Conservation (phyloP, 345 rosid species). For the thale cress (Arabidopsis thaliana) region DNA sequence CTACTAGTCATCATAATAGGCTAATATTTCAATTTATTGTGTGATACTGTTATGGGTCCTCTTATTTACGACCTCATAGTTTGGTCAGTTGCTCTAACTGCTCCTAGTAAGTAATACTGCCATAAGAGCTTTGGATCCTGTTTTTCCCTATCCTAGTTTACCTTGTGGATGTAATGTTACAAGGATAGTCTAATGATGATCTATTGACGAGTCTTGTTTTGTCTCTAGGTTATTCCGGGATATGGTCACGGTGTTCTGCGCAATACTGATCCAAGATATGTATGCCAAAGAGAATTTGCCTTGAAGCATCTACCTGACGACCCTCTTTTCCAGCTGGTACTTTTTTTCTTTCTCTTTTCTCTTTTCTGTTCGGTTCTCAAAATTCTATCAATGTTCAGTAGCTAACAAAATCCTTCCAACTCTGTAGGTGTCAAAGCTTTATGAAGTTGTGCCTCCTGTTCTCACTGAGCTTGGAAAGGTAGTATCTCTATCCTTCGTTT, state of each 20-base stretch:
- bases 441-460: slow-evolving; percentile 95
- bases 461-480: slow-evolving; percentile 93
- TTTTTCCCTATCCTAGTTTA: slow-evolving; percentile 13
- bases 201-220: slow-evolving; percentile 8
- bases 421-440: slow-evolving; percentile 92
- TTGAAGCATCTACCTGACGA: slow-evolving; percentile 95
- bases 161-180: not conserved
- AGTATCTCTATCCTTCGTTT: slow-evolving; percentile 14
- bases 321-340: slow-evolving; percentile 95
- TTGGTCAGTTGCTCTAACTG: not conserved
- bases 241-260: slow-evolving; percentile 98
- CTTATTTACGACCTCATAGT: not conserved
- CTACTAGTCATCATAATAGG: not conserved
- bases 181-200: not conserved
- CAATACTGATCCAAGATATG: slow-evolving; percentile 94
- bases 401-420: slow-evolving; percentile 36
- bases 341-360: not conserved
- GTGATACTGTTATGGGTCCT: not conserved
- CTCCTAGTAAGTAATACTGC: not conserved
- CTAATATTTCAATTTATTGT: not conserved
- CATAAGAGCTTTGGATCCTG: not conserved
- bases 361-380: slow-evolving; percentile 9
- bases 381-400: slow-evolving; percentile 1
- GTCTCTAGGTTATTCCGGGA: slow-evolving; percentile 91
- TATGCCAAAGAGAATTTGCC: slow-evolving; percentile 97